Conservation (phyloP, 225 moss, liverwort and hornwort genomes). For the Bryum argenteum region DNA sequence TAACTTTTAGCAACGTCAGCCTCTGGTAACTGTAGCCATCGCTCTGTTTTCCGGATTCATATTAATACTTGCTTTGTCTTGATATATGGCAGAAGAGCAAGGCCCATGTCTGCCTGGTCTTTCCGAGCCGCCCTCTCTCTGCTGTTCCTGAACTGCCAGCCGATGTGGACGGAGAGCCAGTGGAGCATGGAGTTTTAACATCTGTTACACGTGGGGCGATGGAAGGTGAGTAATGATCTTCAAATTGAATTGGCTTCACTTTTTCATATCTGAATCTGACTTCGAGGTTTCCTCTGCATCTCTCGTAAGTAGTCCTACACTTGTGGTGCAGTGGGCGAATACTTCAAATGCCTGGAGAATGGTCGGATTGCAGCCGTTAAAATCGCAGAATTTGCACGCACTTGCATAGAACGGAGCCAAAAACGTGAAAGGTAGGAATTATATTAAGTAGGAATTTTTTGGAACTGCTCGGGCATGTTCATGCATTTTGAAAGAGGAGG, state of each 20-base stretch:
- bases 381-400: conserved; percentile 71
- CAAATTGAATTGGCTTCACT: background rate
- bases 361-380: conserved; percentile 61
- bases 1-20: conserved; percentile 2
- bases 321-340: conserved; percentile 67
- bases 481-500: no score
- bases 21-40: conserved; percentile 7
- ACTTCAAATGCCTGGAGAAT: conserved; percentile 75
- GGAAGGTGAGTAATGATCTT: conserved; percentile 54
- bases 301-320: conserved; percentile 15
- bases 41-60: background rate
- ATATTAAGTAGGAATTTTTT: conserved; percentile 2
- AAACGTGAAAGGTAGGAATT: conserved; percentile 34
- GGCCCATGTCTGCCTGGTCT: conserved; percentile 79
- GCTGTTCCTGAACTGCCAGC: conserved; percentile 68
- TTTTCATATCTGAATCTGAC: conserved; percentile 3
- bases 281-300: background rate
- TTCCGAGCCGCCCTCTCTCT: conserved; percentile 78
- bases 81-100: conserved; percentile 58
- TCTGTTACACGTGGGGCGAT: conserved; percentile 89
- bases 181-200: conserved; percentile 72
- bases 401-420: conserved; percentile 68
- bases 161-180: conserved; percentile 70
- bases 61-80: background rate
- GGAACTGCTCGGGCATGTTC: no score